Percentiles rank a stretch among this genome's conserved stretches.
phyloP scores from a whole-genome alignment of 2,329 filamentous ascomycete species.

The Teratosphaeria destructans region DNA sequence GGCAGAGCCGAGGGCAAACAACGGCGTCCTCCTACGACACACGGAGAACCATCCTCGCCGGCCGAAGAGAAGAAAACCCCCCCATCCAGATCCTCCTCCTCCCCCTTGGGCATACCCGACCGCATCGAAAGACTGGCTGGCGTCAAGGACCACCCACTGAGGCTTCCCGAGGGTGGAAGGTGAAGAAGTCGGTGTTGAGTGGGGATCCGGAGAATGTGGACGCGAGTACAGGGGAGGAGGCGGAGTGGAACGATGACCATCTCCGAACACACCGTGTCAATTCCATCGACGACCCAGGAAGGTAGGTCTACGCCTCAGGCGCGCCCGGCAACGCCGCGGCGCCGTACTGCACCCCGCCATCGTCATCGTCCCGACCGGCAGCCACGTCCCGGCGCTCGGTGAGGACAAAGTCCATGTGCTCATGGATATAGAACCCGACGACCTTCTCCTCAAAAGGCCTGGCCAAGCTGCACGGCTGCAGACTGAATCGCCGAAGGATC shows the following conservation, averaged over 20 bases:
- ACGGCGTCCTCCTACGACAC: conserved; percentile 37
- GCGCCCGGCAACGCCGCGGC: conserved; percentile 18
- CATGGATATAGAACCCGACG: conserved; percentile 29
- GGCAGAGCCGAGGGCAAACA: conserved; percentile 18
- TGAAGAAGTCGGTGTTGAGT: conserved; percentile 48
- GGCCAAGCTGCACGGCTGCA: conserved; percentile 27
- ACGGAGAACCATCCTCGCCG: conserved; percentile 55
- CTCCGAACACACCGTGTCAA: too few species aligned
- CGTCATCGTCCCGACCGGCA: background rate
- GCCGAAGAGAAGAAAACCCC: conserved; percentile 58
- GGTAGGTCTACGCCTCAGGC: conserved; percentile 8
- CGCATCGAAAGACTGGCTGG: conserved; percentile 57
- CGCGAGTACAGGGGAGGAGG: conserved; percentile 41
- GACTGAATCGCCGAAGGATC: conserved; percentile 27
- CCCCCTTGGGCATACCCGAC: conserved; percentile 60
- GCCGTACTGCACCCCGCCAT: conserved; percentile 4
- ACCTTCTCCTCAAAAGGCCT: conserved; percentile 28
- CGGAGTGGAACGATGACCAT: conserved; percentile 31
- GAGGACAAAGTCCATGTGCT: conserved; percentile 28
- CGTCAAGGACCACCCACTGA: conserved; percentile 42
- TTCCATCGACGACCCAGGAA: too few species aligned
- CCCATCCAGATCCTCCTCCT: conserved; percentile 65
- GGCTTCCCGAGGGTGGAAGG: conserved; percentile 48
- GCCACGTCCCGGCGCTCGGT: conserved; percentile 17
- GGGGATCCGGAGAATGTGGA: conserved; percentile 38